These are phyloP conservation scores for Venturia effusa DNA, from an alignment of 2,329 filamentous ascomycete genomes.

Conservation along the genomic window DNA sequence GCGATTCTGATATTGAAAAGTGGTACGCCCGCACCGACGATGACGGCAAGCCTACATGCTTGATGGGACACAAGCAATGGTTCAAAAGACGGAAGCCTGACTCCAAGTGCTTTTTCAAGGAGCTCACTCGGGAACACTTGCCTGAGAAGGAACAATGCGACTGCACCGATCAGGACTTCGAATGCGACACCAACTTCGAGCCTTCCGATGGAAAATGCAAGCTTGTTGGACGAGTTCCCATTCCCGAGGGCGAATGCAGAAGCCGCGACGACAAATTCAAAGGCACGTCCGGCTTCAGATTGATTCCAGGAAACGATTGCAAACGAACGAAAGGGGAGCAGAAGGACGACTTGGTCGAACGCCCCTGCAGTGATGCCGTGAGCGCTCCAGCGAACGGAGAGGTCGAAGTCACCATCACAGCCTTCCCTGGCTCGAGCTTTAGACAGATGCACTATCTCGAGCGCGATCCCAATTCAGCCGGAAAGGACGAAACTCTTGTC, in stretches of 20 bases:
- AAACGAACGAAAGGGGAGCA: constrained; percentile 27
- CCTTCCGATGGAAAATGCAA: constrained; percentile 57
- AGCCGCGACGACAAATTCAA: constrained; percentile 62
- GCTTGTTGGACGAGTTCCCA: constrained; percentile 47
- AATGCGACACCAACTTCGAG: constrained; percentile 92
- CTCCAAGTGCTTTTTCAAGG: constrained; percentile 78
- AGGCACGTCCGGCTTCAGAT: constrained; percentile 81
- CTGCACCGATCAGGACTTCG: constrained; percentile 77
- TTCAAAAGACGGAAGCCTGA: constrained; percentile 78
- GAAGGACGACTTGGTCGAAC: constrained; percentile 47
- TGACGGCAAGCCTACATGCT: constrained; percentile 69
- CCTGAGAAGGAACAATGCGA: constrained; percentile 64
- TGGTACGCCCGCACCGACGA: constrained; percentile 80
- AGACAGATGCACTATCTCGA: constrained; percentile 66
- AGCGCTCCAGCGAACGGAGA: constrained; percentile 53
- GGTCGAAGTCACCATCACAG: constrained; percentile 46
- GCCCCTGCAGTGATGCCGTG: constrained; percentile 57
- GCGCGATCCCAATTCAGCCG: constrained; percentile 47
- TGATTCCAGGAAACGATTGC: constrained; percentile 61
- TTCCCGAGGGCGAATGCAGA: constrained; percentile 66
- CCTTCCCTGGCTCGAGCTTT: constrained; percentile 52
- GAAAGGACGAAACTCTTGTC: constrained; percentile 57
- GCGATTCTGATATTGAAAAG: constrained; percentile 65
- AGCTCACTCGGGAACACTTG: constrained; percentile 69
- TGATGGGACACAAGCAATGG: constrained; percentile 93